phyloP scores from a whole-genome alignment of 2,329 filamentous ascomycete genomes.

The Diaporthe longicolla region DNA sequence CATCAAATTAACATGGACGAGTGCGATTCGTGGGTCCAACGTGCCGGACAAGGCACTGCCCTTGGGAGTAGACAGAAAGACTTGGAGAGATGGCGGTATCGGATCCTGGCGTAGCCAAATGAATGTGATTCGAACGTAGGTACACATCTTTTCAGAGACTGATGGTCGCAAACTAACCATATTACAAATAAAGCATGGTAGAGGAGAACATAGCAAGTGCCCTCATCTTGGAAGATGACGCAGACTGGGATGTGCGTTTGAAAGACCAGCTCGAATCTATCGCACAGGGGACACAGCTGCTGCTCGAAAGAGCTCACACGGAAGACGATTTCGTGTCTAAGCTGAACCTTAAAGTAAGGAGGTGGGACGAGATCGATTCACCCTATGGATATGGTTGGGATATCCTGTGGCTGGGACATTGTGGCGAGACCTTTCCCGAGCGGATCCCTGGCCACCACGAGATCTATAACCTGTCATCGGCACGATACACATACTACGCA shows the following conservation, averaged over 20 bases:
- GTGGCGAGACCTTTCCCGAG: slow-evolving; percentile 47
- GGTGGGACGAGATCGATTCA: slow-evolving; percentile 34
- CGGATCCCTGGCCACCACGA: slow-evolving; percentile 41
- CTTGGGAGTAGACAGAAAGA: slow-evolving; percentile 51
- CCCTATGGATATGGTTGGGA: slow-evolving; percentile 55
- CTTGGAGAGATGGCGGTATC: slow-evolving; percentile 57
- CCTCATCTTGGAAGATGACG: slow-evolving; percentile 57
- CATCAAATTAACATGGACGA: slow-evolving; percentile 59
- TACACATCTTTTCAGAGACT: not conserved
- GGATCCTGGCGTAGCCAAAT: slow-evolving; percentile 50
- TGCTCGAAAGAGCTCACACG: slow-evolving; percentile 47
- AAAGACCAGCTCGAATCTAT: slow-evolving; percentile 52
- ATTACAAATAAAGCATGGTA: slow-evolving; percentile 48
- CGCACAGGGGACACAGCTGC: slow-evolving; percentile 50
- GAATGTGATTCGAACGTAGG: slow-evolving; percentile 52
- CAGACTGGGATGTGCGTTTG: slow-evolving; percentile 57
- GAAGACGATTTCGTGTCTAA: slow-evolving; percentile 11
- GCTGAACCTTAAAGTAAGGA: not conserved
- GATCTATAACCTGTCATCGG: slow-evolving; percentile 33
- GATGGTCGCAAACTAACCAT: not conserved
- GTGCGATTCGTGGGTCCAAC: slow-evolving; percentile 57
- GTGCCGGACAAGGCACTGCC: slow-evolving; percentile 60
- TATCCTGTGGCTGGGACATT: slow-evolving; percentile 57
- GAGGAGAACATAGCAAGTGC: slow-evolving; percentile 53
- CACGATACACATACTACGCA: slow-evolving; percentile 42